Evolutionary conservation across 1,284 basidiomycete genomes (phyloP), one percentile per base, ranked within the genome.

Genomic region (Leccinum insigne): DNA sequence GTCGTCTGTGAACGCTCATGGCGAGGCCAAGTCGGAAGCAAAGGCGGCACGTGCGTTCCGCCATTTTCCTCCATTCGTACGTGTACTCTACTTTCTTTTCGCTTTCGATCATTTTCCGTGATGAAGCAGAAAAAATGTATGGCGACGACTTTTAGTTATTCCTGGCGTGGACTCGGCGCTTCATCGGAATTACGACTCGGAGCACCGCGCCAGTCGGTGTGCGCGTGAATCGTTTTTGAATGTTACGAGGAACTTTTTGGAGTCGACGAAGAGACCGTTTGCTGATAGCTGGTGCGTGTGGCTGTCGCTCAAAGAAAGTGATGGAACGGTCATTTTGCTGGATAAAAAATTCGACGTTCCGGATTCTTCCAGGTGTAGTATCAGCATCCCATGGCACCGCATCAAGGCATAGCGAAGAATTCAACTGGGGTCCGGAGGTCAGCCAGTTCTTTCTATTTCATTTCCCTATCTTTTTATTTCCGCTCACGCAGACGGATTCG

Each of bases 31-130:
- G 9, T 69, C 70, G 21, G 80, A 77, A 64, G 73, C 73, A n/a
- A 78, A 79, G 14, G 81, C 83, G 21, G 79, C 84, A 9, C 82
- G 82, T 59, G 84, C 92, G 7, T 96, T 95, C 80, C 86, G 93
- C 68, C 94, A 96, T 77, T 77, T 97, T 9, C 86, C 94, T 14
- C 92, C 95, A 49, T 95, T 95, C 75, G 93, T 95, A 71, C 79
- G 92, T 86, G 4, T 40, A 10, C 60, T 35, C 60, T 40, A 16
- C 23, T 32, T 32, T 35, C 32, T 59, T 14, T 29, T 38, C 42
- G 23, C 14, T 49, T 13, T 29, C 2, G 10, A 21, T 14, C 18
- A 11, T 52, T 52, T 11, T 38, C 40, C 23, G 64, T 26, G 23
- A 67, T 9, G 49, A 42, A 18, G 26, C 44, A 9, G n/a, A 32